Percentiles rank a stretch among this genome's conserved stretches.
These are phyloP conservation scores for Oehlia diaphana DNA, from an alignment of 192 early-diverging fungal genomes.

Conservation along the genomic window DNA sequence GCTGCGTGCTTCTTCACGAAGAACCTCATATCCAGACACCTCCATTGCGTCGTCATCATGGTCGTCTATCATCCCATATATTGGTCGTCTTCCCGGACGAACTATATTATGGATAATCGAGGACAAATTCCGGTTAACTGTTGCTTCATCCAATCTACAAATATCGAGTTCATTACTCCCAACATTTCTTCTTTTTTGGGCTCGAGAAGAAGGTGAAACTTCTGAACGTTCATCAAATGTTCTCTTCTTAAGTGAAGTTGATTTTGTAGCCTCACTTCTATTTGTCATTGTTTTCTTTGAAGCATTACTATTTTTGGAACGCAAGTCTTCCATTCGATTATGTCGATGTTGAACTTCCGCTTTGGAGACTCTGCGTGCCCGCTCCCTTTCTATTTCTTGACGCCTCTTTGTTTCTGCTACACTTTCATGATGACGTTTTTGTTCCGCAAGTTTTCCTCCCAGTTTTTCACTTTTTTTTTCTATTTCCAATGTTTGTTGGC, in stretches of 20 bases:
- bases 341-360: background rate
- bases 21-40: background rate
- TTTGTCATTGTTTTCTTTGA: background rate
- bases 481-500: background rate
- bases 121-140: background rate
- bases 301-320: background rate
- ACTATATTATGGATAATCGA: constrained; percentile 5
- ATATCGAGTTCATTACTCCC: background rate
- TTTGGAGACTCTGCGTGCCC: background rate
- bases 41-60: constrained; percentile 12
- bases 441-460: background rate
- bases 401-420: background rate
- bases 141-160: background rate
- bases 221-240: background rate
- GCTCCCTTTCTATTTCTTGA: background rate
- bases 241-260: background rate
- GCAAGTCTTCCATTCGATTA: background rate
- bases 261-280: background rate
- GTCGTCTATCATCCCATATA: background rate
- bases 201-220: background rate
- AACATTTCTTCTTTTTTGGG: background rate
- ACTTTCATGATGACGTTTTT: background rate
- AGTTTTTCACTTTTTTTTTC: background rate
- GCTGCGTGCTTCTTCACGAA: background rate
- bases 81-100: background rate